These are phyloP conservation scores for Pulveroboletus frians DNA, from an alignment of 768 basidiomycete species.

Conservation along the genomic window DNA sequence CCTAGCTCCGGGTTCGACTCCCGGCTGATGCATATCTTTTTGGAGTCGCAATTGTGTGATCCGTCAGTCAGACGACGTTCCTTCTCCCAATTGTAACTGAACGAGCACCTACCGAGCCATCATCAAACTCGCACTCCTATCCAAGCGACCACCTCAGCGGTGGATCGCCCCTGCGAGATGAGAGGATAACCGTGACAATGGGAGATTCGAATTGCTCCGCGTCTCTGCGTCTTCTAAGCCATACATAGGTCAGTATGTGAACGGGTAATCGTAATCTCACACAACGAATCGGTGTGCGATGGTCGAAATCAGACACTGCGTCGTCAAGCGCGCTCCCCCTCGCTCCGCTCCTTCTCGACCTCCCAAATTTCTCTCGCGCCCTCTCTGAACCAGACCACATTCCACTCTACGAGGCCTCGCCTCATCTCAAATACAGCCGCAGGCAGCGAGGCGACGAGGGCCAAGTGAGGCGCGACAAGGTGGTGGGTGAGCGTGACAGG, in stretches of 20 bases:
- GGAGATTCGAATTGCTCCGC: too few species aligned
- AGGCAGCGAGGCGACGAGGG: slow-evolving; percentile 67
- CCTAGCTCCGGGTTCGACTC: slow-evolving; percentile 60
- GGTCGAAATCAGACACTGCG: background rate
- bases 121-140: background rate
- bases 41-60: background rate
- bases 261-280: background rate
- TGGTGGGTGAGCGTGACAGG: slow-evolving; percentile 82
- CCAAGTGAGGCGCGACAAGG: slow-evolving; percentile 67
- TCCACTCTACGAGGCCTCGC: slow-evolving; percentile 78
- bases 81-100: background rate
- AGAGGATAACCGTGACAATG: background rate
- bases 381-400: slow-evolving; percentile 79
- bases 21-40: slow-evolving; percentile 41
- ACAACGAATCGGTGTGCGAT: background rate
- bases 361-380: slow-evolving; percentile 80
- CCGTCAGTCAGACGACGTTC: background rate
- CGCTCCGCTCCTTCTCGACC: slow-evolving; percentile 54
- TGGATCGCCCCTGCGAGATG: background rate
- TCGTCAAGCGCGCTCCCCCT: slow-evolving; percentile 15
- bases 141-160: background rate
- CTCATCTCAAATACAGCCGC: slow-evolving; percentile 67
- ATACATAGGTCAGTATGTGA: background rate
- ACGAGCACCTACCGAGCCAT: background rate
- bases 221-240: background rate